Evolutionary conservation across 441 rosid genomes (phyloP), one percentile per base, ranked within the genome.

Genomic region (Capsella rubella): DNA sequence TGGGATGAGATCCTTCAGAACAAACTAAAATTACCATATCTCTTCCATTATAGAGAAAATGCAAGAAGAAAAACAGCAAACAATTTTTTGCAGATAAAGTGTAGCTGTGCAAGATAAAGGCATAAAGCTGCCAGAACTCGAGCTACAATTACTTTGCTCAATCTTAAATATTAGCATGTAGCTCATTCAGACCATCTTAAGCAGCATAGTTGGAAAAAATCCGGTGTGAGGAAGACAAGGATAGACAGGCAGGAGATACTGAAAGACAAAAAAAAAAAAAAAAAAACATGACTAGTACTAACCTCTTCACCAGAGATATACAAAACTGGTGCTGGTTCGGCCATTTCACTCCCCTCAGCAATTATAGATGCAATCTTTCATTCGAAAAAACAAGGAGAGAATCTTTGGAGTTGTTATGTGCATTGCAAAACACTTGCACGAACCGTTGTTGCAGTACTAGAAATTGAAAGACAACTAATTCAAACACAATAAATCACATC

Each of bases 231-330:
- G 50, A 16, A 29, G 58, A 54, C 10, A 50, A 60, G 45, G 15
- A 60, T 32, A 27, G 59, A 63, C 4, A 25, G 21, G 74, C 13
- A 37, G 49, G 51, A 64, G 14, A 53, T 34, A 53, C 52, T 60
- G 16, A n/a, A n/a, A n/a, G n/a, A n/a, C n/a, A n/a, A n/a, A n/a
- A n/a, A n/a, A n/a, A 63, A 27, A 66, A 68, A 59, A 16, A 32
- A 29, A 29, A 52, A 25, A 28, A 52, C 16, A 53, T 49, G 51
- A 21, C 35, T 59, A 65, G 18, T 43, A 78, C 85, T 69, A 72
- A 93, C 97, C 96, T 94, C 97, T 89, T 94, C 97, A 53, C 97
- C 96, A 67, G 98, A 94, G 31, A 94, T 93, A 79, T 94, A 94
- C 25, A 94, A 87, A 68, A 94, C 97, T 21, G 92, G 86, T 82